phyloP scores from a whole-genome alignment of 768 basidiomycete genomes.

The Mycena vitilis region DNA sequence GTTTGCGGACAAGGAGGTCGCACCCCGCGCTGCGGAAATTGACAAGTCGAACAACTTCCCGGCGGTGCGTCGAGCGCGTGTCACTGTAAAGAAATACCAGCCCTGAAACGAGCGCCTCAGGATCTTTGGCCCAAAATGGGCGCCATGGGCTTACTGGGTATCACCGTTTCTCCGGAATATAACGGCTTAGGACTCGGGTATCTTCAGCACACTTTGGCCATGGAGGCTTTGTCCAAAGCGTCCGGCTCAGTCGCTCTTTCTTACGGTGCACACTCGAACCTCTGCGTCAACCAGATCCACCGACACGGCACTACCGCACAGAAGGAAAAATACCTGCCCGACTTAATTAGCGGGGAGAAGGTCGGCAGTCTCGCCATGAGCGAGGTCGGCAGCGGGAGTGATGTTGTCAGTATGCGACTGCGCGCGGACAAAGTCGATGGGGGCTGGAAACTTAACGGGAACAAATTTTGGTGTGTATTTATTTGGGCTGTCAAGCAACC shows the following conservation, averaged over 20 bases:
- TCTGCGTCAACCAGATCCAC: conserved; percentile 89
- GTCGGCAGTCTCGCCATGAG: conserved; percentile 96
- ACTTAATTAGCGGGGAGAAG: conserved; percentile 82
- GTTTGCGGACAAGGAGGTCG: conserved; percentile 87
- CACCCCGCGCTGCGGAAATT: conserved; percentile 86
- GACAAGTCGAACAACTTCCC: conserved; percentile 90
- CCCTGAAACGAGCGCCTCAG: conserved; percentile 49
- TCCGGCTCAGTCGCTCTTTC: conserved; percentile 94
- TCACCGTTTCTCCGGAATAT: conserved; percentile 84
- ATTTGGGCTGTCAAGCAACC: not conserved
- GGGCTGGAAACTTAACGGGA: conserved; percentile 87
- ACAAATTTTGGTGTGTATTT: conserved; percentile 86
- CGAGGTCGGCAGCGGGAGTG: conserved; percentile 91
- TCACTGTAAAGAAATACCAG: conserved; percentile 15
- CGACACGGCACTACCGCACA: conserved; percentile 87
- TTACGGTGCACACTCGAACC: conserved; percentile 92
- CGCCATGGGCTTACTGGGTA: conserved; percentile 91
- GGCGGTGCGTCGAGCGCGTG: conserved; percentile 54
- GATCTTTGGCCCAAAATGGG: conserved; percentile 92
- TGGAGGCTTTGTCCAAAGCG: conserved; percentile 93
- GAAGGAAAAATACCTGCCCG: conserved; percentile 86
- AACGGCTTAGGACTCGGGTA: conserved; percentile 89
- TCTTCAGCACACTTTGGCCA: conserved; percentile 88
- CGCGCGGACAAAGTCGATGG: conserved; percentile 82
- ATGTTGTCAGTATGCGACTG: conserved; percentile 94